phyloP scores from a whole-genome alignment of 2,329 filamentous ascomycete species.

The Fusarium sulawesiense region DNA sequence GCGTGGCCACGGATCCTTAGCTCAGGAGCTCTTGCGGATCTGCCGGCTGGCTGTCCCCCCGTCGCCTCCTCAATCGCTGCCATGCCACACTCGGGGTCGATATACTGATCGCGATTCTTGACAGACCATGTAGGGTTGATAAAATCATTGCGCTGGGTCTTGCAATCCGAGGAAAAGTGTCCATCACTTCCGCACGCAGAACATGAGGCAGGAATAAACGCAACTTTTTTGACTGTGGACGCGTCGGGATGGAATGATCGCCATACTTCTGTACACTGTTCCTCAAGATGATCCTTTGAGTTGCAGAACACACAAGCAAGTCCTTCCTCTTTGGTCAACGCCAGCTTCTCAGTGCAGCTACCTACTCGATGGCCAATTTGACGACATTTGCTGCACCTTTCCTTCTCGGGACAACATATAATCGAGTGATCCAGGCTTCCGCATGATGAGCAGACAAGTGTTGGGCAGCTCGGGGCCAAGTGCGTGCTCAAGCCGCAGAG shows the following conservation, averaged over 20 bases:
- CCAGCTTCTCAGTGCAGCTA: constrained; percentile 68
- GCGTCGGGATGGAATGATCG: constrained; percentile 61
- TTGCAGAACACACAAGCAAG: constrained; percentile 71
- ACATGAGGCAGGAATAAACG: constrained; percentile 63
- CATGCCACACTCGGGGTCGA: constrained; percentile 58
- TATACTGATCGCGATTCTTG: constrained; percentile 60
- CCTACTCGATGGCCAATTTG: constrained; percentile 68
- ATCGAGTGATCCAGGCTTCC: constrained; percentile 58
- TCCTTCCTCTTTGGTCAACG: constrained; percentile 62
- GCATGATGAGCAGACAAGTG: constrained; percentile 62
- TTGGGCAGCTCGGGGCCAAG: constrained; percentile 57
- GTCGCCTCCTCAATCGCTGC: constrained; percentile 53
- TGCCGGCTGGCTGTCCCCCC: constrained; percentile 40
- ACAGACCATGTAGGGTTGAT: constrained; percentile 64
- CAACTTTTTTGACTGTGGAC: constrained; percentile 59
- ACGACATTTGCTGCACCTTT: constrained; percentile 69
- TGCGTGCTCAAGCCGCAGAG: constrained; percentile 64
- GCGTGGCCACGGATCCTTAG: constrained; percentile 52
- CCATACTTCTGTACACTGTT: constrained; percentile 71
- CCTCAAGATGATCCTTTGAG: constrained; percentile 67
- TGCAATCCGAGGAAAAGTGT: constrained; percentile 70
- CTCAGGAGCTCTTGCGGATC: constrained; percentile 42
- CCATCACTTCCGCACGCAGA: constrained; percentile 64
- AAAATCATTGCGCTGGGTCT: constrained; percentile 35
- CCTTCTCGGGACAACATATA: constrained; percentile 62